Evolutionary conservation across 2,329 filamentous ascomycete genomes (phyloP), one percentile per base, ranked within the genome.

Genomic region (Aspergillus sp.): DNA sequence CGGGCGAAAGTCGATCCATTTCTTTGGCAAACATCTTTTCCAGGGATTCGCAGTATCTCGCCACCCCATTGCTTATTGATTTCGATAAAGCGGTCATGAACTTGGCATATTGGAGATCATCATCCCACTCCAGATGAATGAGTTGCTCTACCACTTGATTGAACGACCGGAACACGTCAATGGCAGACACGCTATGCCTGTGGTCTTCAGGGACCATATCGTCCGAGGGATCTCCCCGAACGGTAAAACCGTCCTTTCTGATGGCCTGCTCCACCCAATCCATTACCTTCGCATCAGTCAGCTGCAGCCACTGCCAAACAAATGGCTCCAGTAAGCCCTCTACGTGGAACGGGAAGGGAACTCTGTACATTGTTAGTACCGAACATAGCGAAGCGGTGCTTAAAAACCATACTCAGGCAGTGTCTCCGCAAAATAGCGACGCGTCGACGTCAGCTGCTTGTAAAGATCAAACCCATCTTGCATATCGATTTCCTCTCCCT

Each of bases 61-160:
- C 84, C 42, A 98, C 80, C 12, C 88, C 90, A 41, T 80, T 77
- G 2, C 90, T 85, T 50, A 97, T 88, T 0, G 85, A 84, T 59
- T 89, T 94, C 9, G 90, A 83, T 10, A 96, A 73, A 2, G 88
- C 82, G 10, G 93, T 98, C 90, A 97, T 97, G 69, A 98, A 98
- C 52, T 90, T 88, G 35, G 93, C 91, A 63, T 95, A 87, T 55
- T 95, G 90, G 34, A 94, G 76, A 59, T 95, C 88, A 63, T 97
- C 88, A 53, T 89, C 85, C 93, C 93, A 98, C 50, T 90, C 82
- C 7, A 98, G 76, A 56, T 88, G 76, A 45, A 87, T 82, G 46
- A 98, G 81, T 58, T 94, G 88, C 53, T 96, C 86, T 33, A 94
- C 82, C 12, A 86, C 87, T 68, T 96, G 87, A 58, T 90, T 94